These are phyloP conservation scores for Neocallimastix lanati DNA, from an alignment of 192 early-diverging fungal genomes.

Conservation along the genomic window DNA sequence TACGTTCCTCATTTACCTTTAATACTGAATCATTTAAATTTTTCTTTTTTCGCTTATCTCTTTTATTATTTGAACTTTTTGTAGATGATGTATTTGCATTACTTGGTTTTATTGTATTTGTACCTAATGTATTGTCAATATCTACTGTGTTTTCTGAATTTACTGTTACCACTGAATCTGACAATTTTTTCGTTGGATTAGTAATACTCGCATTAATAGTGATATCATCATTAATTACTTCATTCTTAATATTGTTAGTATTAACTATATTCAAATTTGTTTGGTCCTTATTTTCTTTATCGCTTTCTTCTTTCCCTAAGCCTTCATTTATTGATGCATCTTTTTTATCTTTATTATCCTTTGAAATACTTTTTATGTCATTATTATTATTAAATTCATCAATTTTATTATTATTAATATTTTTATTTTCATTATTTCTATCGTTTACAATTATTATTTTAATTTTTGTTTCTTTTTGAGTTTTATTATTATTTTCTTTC, in stretches of 20 bases:
- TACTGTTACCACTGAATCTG: no score
- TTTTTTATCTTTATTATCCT: neutral
- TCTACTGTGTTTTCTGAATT: no score
- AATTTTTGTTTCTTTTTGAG: neutral
- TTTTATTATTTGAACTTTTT: neutral
- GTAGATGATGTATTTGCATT: neutral
- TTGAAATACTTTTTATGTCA: no score
- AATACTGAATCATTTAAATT: neutral
- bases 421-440: no score
- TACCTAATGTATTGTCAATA: no score
- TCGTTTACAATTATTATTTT: neutral
- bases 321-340: neutral
- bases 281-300: neutral
- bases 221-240: neutral
- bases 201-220: no score
- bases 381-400: no score
- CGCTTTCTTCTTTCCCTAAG: neutral
- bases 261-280: neutral
- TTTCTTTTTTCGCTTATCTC: neutral
- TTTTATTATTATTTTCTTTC: neutral
- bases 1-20: neutral
- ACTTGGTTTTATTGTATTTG: no score
- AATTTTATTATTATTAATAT: no score
- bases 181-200: no score
- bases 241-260: neutral